Conservation (phyloP, 352 stramenopile genomes). For the Phytophthora constricta region DNA sequence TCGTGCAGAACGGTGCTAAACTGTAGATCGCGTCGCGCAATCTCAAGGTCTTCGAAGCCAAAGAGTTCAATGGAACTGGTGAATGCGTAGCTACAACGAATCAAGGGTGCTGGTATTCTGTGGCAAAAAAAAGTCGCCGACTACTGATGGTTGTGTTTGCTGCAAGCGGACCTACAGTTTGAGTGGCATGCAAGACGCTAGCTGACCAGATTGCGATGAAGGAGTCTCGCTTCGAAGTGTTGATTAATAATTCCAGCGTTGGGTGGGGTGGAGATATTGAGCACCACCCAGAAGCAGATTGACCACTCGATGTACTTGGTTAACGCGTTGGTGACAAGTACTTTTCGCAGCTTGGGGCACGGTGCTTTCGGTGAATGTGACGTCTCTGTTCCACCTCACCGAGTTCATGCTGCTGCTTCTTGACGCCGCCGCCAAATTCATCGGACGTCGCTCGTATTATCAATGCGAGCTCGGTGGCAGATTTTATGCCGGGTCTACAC, state of each 20-base stretch:
- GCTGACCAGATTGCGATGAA: slow-evolving; percentile 73
- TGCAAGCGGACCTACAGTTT: slow-evolving; percentile 24
- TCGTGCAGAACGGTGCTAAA: slow-evolving; percentile 91
- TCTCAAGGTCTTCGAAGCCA: slow-evolving; percentile 78
- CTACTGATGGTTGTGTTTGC: not conserved
- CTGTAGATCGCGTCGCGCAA: slow-evolving; percentile 93
- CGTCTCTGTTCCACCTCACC: slow-evolving; percentile 94
- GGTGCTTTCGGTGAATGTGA: slow-evolving; percentile 95
- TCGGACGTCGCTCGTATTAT: slow-evolving; percentile 67
- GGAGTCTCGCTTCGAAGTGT: slow-evolving; percentile 81
- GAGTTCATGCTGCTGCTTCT: slow-evolving; percentile 91
- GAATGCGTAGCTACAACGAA: slow-evolving; percentile 57
- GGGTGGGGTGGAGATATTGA: not conserved
- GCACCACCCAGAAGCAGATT: not conserved
- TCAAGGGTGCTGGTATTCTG: too few species aligned
- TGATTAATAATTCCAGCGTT: slow-evolving; percentile 92
- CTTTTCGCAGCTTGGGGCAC: slow-evolving; percentile 94
- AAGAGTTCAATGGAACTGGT: slow-evolving; percentile 62
- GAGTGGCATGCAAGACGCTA: slow-evolving; percentile 26
- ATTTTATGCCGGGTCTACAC: slow-evolving; percentile 83
- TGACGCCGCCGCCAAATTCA: slow-evolving; percentile 58
- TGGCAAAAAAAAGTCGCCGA: too few species aligned
- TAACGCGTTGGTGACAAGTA: too few species aligned
- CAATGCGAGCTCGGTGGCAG: slow-evolving; percentile 74
- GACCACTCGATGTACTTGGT: too few species aligned